phyloP scores from a whole-genome alignment of 106 monocot species.

The Dactylorhiza incarnata region DNA sequence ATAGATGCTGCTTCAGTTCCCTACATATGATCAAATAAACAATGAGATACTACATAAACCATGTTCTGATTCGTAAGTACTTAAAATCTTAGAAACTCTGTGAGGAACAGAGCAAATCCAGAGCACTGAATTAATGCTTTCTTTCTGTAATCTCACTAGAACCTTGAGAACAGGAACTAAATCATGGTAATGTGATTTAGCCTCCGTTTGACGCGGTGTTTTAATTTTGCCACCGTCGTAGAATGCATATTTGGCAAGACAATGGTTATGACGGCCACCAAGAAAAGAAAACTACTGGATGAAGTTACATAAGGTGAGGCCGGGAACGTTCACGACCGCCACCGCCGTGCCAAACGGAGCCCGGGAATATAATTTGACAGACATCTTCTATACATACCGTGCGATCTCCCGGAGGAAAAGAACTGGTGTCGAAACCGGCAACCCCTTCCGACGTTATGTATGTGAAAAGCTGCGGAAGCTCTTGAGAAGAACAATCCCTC shows the following conservation, averaged over 20 bases:
- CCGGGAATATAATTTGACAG: background rate
- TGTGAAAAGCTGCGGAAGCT: conserved; percentile 32
- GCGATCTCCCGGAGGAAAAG: conserved; percentile 6
- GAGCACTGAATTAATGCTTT: background rate
- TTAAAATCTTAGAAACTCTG: background rate
- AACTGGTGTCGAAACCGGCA: conserved; percentile 32
- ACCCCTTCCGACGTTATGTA: conserved; percentile 16
- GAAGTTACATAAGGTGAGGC: too few species aligned
- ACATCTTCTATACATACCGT: background rate
- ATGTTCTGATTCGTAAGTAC: background rate
- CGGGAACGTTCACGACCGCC: too few species aligned
- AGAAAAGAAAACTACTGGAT: too few species aligned
- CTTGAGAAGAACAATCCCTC: background rate
- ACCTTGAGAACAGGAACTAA: background rate
- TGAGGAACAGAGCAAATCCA: background rate
- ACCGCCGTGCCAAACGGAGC: too few species aligned
- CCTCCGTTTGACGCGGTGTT: too few species aligned
- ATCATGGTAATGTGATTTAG: background rate
- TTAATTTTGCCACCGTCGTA: too few species aligned
- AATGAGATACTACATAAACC: background rate
- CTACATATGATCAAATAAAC: conserved; percentile 4
- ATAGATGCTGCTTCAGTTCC: conserved; percentile 2
- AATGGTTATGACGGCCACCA: too few species aligned
- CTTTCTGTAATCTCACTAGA: background rate
- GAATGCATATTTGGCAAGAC: too few species aligned